A percentile compares a stretch with the other conserved stretches of the same genome.
Evolutionary conservation across 2,329 filamentous ascomycete genomes (phyloP).

Genomic region (Exophiala lecanii-corni): DNA sequence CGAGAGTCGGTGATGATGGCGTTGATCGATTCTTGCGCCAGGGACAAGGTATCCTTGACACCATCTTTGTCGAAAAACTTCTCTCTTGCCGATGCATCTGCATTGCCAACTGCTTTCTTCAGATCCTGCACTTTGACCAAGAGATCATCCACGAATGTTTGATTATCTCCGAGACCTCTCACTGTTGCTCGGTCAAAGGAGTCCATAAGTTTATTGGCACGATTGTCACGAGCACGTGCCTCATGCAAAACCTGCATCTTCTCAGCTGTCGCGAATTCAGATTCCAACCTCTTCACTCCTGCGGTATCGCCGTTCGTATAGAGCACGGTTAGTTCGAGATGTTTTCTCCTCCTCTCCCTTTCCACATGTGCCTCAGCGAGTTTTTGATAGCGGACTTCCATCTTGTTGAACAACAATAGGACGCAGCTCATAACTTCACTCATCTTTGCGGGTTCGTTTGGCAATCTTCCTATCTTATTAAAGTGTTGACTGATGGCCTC

Average conservation of each 20-base stretch:
- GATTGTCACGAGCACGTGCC: slow-evolving; percentile 45
- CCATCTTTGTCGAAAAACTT: slow-evolving; percentile 23
- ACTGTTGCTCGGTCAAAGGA: slow-evolving; percentile 47
- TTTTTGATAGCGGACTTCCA: slow-evolving; percentile 48
- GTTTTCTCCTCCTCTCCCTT: slow-evolving; percentile 52
- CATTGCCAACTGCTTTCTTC: slow-evolving; percentile 29
- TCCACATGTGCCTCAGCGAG: slow-evolving; percentile 48
- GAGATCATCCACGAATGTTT: slow-evolving; percentile 47
- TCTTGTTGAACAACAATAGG: slow-evolving; percentile 42
- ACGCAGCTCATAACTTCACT: slow-evolving; percentile 44
- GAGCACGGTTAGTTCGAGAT: slow-evolving; percentile 48
- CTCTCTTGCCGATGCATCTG: slow-evolving; percentile 33
- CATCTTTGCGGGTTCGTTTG: slow-evolving; percentile 27
- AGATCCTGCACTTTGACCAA: slow-evolving; percentile 36
- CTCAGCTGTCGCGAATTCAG: slow-evolving; percentile 49
- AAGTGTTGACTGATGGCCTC: slow-evolving; percentile 27
- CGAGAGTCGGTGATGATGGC: slow-evolving; percentile 42
- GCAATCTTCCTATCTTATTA: slow-evolving; percentile 21
- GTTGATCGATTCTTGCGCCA: slow-evolving; percentile 35
- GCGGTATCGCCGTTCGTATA: slow-evolving; percentile 42
- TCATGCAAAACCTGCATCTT: slow-evolving; percentile 47
- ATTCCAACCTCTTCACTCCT: slow-evolving; percentile 46
- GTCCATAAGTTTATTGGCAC: slow-evolving; percentile 48
- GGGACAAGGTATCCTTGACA: slow-evolving; percentile 31
- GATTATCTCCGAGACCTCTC: slow-evolving; percentile 48